These are phyloP conservation scores for Thymus quinquecostatus DNA, from an alignment of 257 asterid genomes.

Conservation along the genomic window DNA sequence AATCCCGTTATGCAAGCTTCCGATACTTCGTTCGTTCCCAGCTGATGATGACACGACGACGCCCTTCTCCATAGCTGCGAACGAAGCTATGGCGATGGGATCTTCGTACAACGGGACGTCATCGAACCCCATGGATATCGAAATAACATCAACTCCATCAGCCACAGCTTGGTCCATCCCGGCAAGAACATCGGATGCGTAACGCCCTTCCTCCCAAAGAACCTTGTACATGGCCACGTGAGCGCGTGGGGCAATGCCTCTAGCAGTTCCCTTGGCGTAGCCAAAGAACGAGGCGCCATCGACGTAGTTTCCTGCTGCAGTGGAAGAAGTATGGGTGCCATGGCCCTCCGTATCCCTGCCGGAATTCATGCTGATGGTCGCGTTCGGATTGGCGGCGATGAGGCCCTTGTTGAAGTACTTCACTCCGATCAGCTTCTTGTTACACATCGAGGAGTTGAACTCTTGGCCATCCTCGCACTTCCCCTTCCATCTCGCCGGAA, in stretches of 20 bases:
- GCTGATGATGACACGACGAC: slow-evolving; percentile 44
- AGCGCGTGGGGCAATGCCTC: slow-evolving; percentile 54
- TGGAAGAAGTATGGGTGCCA: slow-evolving; percentile 60
- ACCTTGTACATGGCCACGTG: slow-evolving; percentile 53
- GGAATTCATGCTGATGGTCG: slow-evolving; percentile 37
- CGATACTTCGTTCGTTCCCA: slow-evolving; percentile 31
- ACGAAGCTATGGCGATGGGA: slow-evolving; percentile 50
- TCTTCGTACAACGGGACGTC: slow-evolving; percentile 32
- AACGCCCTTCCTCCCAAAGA: slow-evolving; percentile 31
- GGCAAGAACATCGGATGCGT: slow-evolving; percentile 53
- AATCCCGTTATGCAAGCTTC: slow-evolving; percentile 43
- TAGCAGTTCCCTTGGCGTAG: slow-evolving; percentile 47
- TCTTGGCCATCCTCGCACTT: slow-evolving; percentile 41
- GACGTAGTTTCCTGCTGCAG: slow-evolving; percentile 49
- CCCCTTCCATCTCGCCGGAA: slow-evolving; percentile 55
- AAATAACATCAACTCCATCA: slow-evolving; percentile 40
- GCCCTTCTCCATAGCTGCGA: slow-evolving; percentile 56
- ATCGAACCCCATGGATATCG: slow-evolving; percentile 42
- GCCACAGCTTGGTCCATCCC: slow-evolving; percentile 54
- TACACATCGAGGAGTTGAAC: slow-evolving; percentile 47
- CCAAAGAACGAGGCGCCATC: slow-evolving; percentile 48
- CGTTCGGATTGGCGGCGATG: slow-evolving; percentile 36
- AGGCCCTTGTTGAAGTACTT: slow-evolving; percentile 48
- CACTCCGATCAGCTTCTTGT: slow-evolving; percentile 52
- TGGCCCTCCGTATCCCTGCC: slow-evolving; percentile 49